Evolutionary conservation across 768 basidiomycete genomes (phyloP), one percentile per base, ranked within the genome.

Genomic region (Mrakia gelida): DNA sequence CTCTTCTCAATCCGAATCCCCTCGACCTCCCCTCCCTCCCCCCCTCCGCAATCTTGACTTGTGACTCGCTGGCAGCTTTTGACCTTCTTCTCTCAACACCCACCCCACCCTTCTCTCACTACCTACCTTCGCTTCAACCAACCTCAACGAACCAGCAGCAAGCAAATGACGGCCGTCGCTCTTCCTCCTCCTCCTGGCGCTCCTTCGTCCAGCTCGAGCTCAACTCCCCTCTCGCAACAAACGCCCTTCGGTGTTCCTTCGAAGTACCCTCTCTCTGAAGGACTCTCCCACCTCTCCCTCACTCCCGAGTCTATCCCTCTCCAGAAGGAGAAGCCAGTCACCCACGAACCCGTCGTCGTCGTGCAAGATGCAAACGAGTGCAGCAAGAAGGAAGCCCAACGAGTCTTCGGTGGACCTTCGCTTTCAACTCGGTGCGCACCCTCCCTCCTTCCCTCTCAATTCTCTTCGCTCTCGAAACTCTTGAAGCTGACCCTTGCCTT

Each of bases 321-420:
- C 9, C 67, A 43, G 9, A 70, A 70, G 41, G 38, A 70, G 41
- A 70, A 38, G 10, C 67, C 67, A 1, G 26, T 41, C 26, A 70
- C 18, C 67, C 38, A 70, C 67, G 67, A 70, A 23, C 67, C 67
- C 26, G 67, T 70, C 34, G 67, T 70, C 34, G 38, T 41, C 67
- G 67, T 70, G 7, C 62, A 41, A 26, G 62, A 41, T 30, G 71
- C 45, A 32, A 72, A n/a, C 45, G 71, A 52, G 30, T n/a, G 61
- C 34, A 15, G 16, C 30, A 63, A 49, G 61, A 16, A 28, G 30
- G 61, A 63, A 62, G 63, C 74, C 18, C 49, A 26, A 0, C 26
- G 62, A 41, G 38, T 75, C 43, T 75, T 70, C 38, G 41, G 26
- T 21, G 67, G 67, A 6, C 67, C 67, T 10, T 32, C 67, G 4